Evolutionary conservation across 306 rosid genomes (phyloP).

Genomic region (Dalbergia cultrata): DNA sequence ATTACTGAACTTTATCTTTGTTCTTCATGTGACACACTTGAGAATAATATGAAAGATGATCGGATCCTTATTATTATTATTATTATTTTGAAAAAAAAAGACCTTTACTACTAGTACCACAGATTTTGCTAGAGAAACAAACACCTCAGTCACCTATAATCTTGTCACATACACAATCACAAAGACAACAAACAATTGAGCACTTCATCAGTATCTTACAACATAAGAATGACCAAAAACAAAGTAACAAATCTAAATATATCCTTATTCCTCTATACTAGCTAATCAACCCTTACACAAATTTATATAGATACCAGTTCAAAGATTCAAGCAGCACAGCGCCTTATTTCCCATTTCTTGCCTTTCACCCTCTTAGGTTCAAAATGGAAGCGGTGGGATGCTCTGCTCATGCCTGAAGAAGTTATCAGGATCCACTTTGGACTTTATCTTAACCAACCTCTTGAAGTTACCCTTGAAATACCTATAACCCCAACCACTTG

Average conservation of each 20-base stretch:
- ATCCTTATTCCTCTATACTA: conserved; percentile 38
- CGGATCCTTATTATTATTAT: neutral
- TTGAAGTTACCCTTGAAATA: conserved; percentile 56
- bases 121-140: conserved; percentile 29
- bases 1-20: too few species aligned
- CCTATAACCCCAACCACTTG: conserved; percentile 54
- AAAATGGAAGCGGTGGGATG: conserved; percentile 53
- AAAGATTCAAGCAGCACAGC: conserved; percentile 28
- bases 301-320: conserved; percentile 32
- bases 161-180: conserved; percentile 13
- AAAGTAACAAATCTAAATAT: conserved; percentile 32
- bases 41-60: neutral
- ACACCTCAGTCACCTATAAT: conserved; percentile 34
- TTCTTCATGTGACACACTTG: neutral
- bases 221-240: conserved; percentile 16
- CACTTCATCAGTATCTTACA: conserved; percentile 42
- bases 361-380: neutral
- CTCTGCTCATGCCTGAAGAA: conserved; percentile 66
- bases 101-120: conserved; percentile 16
- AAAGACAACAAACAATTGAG: conserved; percentile 28
- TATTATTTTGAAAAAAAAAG: neutral
- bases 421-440: conserved; percentile 58
- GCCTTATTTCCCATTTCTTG: conserved; percentile 35
- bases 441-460: conserved; percentile 57
- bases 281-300: conserved; percentile 26